A percentile compares a stretch with the other conserved stretches of the same genome.
phyloP scores from a whole-genome alignment of 306 rosid species.

The Begonia peltatifolia region DNA sequence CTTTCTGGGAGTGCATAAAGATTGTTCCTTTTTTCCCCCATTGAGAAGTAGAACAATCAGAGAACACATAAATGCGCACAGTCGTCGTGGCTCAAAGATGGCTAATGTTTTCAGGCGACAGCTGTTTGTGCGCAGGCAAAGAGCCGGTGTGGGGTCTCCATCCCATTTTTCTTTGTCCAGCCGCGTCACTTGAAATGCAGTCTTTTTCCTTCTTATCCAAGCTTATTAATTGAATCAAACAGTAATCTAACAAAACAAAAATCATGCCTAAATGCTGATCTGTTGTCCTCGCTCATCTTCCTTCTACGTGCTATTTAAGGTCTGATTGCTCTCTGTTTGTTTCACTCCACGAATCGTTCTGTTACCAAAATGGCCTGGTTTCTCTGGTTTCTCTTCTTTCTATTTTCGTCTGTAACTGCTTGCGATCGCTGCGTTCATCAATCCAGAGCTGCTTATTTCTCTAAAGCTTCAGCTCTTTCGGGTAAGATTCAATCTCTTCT shows the following conservation, averaged over 20 bases:
- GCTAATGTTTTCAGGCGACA: background rate
- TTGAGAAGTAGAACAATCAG: too few species aligned
- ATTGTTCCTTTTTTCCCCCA: too few species aligned
- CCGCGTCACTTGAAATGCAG: background rate
- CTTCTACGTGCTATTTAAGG: background rate
- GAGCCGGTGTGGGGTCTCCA: background rate
- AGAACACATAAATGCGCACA: background rate
- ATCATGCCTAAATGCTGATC: slow-evolving; percentile 24
- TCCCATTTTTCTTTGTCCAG: background rate
- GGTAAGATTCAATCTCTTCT: slow-evolving; percentile 16
- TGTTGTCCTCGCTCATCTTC: slow-evolving; percentile 18
- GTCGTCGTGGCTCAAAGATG: background rate
- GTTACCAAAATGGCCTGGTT: slow-evolving; percentile 23
- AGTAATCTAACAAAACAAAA: background rate
- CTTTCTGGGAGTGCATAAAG: too few species aligned
- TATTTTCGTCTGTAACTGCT: slow-evolving; percentile 43
- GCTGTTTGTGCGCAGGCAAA: background rate
- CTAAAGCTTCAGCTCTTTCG: slow-evolving; percentile 42
- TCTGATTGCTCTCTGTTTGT: background rate
- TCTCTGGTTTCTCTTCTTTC: slow-evolving; percentile 20
- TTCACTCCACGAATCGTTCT: background rate
- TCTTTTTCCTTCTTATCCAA: background rate
- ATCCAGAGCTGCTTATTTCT: slow-evolving; percentile 46
- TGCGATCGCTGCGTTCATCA: slow-evolving; percentile 62
- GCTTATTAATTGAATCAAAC: background rate